Conservation (phyloP, 805 yeast species). For the Wickerhamomyces silvicola region DNA sequence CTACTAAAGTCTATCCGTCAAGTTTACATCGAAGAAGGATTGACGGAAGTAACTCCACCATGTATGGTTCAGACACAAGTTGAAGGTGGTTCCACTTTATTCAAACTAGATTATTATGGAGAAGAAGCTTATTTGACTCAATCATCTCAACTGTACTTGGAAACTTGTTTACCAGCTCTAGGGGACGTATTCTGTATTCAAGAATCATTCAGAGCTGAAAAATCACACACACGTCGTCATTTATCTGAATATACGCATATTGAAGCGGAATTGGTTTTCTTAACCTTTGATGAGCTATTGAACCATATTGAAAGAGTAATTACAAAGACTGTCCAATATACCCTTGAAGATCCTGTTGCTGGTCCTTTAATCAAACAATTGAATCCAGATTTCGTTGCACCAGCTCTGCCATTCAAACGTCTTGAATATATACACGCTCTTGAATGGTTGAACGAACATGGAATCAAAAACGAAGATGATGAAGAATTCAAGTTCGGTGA, state of each 20-base stretch:
- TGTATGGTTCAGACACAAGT: conserved; percentile 99
- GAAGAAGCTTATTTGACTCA: conserved; percentile 96
- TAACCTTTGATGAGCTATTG: conserved; percentile 81
- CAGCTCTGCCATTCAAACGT: conserved; percentile 82
- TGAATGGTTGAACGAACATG: conserved; percentile 95
- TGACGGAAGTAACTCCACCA: conserved; percentile 95
- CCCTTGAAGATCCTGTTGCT: conserved; percentile 84
- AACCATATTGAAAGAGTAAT: conserved; percentile 78
- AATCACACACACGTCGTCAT: conserved; percentile 98
- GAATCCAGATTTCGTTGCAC: conserved; percentile 86
- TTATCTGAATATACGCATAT: conserved; percentile 94
- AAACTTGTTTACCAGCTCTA: conserved; percentile 90
- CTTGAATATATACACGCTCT: conserved; percentile 87
- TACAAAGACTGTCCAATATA: conserved; percentile 61
- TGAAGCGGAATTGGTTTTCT: conserved; percentile 88
- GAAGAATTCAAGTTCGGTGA: conserved; percentile 93
- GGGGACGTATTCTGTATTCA: conserved; percentile 98
- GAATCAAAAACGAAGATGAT: conserved; percentile 90
- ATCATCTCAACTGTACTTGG: conserved; percentile 93
- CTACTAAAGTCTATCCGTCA: conserved; percentile 80
- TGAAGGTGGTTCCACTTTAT: conserved; percentile 97
- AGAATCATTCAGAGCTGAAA: conserved; percentile 98
- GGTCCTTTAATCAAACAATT: conserved; percentile 86
- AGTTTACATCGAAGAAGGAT: conserved; percentile 64
- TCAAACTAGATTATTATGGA: conserved; percentile 90